Evolutionary conservation across 306 rosid species (phyloP).

Genomic region (Argentina anserina): DNA sequence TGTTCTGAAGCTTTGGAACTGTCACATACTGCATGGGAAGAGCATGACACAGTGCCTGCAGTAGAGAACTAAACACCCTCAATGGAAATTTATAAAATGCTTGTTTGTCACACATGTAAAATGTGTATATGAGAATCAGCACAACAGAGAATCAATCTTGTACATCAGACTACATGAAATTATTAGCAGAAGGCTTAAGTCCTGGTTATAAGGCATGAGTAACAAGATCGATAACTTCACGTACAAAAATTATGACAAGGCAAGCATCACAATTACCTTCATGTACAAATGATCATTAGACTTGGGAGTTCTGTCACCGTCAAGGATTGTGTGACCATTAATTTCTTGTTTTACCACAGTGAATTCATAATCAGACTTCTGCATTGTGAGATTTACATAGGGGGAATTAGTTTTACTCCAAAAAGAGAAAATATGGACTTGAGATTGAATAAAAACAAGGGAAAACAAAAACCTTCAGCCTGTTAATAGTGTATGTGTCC

Average conservation of each 20-base stretch:
- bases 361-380: slow-evolving; percentile 70
- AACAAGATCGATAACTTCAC: not conserved
- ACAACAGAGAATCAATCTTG: not conserved
- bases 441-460: slow-evolving; percentile 1
- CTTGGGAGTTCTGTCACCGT: slow-evolving; percentile 31
- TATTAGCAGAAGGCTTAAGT: not conserved
- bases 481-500: slow-evolving; percentile 56
- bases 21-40: slow-evolving; percentile 59
- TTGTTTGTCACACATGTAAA: too few relatives aligned
- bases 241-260: not conserved
- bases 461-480: slow-evolving; percentile 47
- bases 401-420: not conserved
- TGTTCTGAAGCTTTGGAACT: slow-evolving; percentile 62
- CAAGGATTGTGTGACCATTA: slow-evolving; percentile 41
- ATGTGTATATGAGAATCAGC: too few relatives aligned
- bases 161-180: not conserved
- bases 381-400: slow-evolving; percentile 23
- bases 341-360: slow-evolving; percentile 63
- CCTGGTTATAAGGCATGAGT: not conserved
- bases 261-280: slow-evolving; percentile 45
- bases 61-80: not conserved
- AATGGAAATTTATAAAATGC: too few relatives aligned
- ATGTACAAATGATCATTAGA: slow-evolving; percentile 61
- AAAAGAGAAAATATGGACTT: not conserved
- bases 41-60: slow-evolving; percentile 21